phyloP scores from a whole-genome alignment of 1,139 yeast genomes.

The Protomyces inouyei region DNA sequence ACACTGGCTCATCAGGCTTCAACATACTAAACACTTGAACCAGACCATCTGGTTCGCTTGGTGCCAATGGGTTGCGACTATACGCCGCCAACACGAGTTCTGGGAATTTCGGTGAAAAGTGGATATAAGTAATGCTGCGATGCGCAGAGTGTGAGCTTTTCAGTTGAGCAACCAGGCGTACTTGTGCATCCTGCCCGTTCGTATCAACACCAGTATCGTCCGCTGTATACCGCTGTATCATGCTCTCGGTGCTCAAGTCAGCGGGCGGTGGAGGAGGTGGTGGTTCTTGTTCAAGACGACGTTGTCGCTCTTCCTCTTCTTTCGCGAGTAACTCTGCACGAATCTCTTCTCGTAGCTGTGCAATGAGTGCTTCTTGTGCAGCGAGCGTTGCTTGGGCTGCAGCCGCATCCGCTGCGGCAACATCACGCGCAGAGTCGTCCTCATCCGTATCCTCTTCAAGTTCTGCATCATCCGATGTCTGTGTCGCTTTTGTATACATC shows the following conservation, averaged over 20 bases:
- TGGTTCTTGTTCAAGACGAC: neutral
- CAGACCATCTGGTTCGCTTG: conserved; percentile 34
- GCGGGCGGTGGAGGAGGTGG: neutral
- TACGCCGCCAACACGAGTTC: conserved; percentile 46
- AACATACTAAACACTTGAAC: conserved; percentile 45
- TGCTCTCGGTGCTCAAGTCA: neutral
- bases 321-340: conserved; percentile 31
- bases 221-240: neutral
- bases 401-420: neutral
- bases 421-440: neutral
- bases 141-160: conserved; percentile 35
- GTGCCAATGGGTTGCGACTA: conserved; percentile 32
- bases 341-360: conserved; percentile 31
- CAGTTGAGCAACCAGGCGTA: conserved; percentile 34
- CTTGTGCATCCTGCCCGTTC: neutral
- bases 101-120: conserved; percentile 44
- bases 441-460: neutral
- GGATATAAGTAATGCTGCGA: conserved; percentile 44
- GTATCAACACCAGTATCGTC: conserved; percentile 1
- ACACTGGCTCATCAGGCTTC: conserved; percentile 47
- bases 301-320: neutral
- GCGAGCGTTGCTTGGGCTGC: neutral
- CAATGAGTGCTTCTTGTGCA: conserved; percentile 10
- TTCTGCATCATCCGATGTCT: conserved; percentile 31
- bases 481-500: conserved; percentile 37